Conservation (phyloP, 345 rosid species). For the Acer saccharum region DNA sequence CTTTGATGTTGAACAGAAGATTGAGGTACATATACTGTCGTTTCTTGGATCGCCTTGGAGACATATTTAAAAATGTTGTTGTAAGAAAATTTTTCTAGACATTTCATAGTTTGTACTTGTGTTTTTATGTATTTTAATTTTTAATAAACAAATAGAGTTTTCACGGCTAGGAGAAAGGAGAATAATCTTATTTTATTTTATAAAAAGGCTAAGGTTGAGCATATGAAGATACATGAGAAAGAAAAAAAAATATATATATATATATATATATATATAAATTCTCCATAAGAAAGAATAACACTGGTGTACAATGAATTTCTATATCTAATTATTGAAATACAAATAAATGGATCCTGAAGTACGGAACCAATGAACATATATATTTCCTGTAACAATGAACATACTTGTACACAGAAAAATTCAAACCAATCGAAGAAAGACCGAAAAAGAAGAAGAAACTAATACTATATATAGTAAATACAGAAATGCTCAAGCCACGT, state of each 20-base stretch:
- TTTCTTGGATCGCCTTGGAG: too few species aligned
- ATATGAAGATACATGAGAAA: too few species aligned
- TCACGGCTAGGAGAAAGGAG: too few species aligned
- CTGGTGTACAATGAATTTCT: background rate
- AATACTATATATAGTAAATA: background rate
- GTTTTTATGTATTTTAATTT: background rate
- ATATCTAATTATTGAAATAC: background rate
- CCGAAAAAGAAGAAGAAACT: background rate
- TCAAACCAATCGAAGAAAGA: background rate
- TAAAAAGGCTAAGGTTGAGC: too few species aligned
- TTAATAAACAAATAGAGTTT: too few species aligned
- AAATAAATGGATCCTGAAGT: background rate
- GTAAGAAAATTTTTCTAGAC: background rate
- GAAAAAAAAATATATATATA: too few species aligned
- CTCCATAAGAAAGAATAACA: background rate
- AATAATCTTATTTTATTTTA: too few species aligned
- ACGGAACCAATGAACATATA: background rate
- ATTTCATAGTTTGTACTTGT: background rate
- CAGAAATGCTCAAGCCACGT: background rate
- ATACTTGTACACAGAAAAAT: background rate
- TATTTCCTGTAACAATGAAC: background rate
- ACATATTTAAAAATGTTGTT: background rate
- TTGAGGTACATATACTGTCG: too few species aligned
- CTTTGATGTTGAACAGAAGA: too few species aligned
- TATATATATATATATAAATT: too few species aligned